These are phyloP conservation scores for Erodium trifolium DNA, from an alignment of 441 rosid species.

Conservation along the genomic window DNA sequence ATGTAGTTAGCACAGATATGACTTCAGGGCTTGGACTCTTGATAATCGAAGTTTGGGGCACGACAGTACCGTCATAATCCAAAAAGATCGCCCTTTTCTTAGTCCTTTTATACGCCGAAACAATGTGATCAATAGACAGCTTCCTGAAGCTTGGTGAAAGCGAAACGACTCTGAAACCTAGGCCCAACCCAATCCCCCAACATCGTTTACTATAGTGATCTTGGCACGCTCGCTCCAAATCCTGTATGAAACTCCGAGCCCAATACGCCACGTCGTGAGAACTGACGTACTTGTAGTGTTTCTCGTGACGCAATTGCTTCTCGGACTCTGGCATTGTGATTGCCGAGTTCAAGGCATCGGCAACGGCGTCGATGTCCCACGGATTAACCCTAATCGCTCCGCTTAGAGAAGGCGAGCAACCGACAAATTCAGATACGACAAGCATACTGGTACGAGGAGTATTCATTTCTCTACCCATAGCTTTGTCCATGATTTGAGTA, in stretches of 20 bases:
- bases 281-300: conserved; percentile 50
- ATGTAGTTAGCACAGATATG: conserved; percentile 40
- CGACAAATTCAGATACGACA: conserved; percentile 84
- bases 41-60: conserved; percentile 54
- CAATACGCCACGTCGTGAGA: conserved; percentile 83
- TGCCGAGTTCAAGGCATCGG: conserved; percentile 64
- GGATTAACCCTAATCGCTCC: conserved; percentile 92
- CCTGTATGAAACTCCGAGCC: conserved; percentile 65
- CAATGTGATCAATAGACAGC: conserved; percentile 50
- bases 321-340: conserved; percentile 55
- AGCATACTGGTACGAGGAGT: conserved; percentile 73
- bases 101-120: conserved; percentile 53
- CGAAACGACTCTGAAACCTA: conserved; percentile 69
- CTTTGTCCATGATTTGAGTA: conserved; percentile 48
- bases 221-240: conserved; percentile 66
- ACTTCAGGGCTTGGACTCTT: conserved; percentile 61
- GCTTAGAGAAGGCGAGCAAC: conserved; percentile 90
- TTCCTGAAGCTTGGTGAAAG: conserved; percentile 76
- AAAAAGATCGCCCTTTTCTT: conserved; percentile 67
- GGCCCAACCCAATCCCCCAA: conserved; percentile 81
- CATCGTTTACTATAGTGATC: conserved; percentile 75
- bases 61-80: conserved; percentile 77
- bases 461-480: conserved; percentile 34
- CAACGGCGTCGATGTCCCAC: conserved; percentile 79
- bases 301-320: conserved; percentile 37